Evolutionary conservation across 768 basidiomycete species (phyloP).

Genomic region (Leucocoprinus sp.): DNA sequence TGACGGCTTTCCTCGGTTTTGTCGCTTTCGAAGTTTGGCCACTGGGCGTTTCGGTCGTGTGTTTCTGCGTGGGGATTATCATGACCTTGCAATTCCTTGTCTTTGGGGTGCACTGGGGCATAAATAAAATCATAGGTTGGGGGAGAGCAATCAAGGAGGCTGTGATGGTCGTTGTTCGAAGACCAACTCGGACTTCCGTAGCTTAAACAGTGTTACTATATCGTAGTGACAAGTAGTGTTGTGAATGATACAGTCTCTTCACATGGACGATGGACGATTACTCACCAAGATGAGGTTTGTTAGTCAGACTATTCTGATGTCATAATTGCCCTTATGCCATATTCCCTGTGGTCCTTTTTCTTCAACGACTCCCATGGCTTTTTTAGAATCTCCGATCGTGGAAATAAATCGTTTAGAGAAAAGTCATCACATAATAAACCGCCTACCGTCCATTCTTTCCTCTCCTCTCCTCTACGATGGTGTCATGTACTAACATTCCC

Average conservation of each 20-base stretch:
- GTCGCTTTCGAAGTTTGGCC: slow-evolving; percentile 64
- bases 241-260: not conserved
- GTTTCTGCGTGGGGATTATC: slow-evolving; percentile 47
- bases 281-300: too few relatives aligned
- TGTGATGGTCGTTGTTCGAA: slow-evolving; percentile 17
- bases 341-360: too few relatives aligned
- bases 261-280: not conserved
- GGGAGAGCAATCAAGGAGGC: slow-evolving; percentile 17
- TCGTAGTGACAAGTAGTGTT: not conserved
- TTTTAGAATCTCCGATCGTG: too few relatives aligned
- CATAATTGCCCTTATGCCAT: too few relatives aligned
- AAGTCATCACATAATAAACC: too few relatives aligned
- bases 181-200: slow-evolving; percentile 11
- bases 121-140: slow-evolving; percentile 18
- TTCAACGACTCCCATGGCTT: too few relatives aligned
- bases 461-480: too few relatives aligned
- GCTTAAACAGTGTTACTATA: not conserved
- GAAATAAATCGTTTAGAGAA: too few relatives aligned
- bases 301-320: too few relatives aligned
- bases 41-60: slow-evolving; percentile 48
- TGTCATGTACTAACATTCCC: not conserved
- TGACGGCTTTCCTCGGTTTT: slow-evolving; percentile 51
- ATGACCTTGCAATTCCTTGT: slow-evolving; percentile 62
- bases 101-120: slow-evolving; percentile 37
- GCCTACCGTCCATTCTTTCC: not conserved